Conservation (phyloP, 495 filamentous ascomycete genomes). For the Mytilinidion resinicola region DNA sequence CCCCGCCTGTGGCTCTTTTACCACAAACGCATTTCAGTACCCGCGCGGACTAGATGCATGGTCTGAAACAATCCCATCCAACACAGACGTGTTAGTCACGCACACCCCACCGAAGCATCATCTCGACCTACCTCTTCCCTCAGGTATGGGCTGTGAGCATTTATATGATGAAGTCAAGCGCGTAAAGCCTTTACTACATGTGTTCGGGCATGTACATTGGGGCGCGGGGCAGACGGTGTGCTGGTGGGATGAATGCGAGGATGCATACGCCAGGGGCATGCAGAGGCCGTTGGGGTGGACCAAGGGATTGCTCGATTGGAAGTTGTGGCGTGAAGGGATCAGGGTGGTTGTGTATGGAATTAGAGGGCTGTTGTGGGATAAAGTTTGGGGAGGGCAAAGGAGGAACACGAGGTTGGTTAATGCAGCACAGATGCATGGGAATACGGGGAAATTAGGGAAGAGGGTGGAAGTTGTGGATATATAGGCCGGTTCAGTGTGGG, state of each 20-base stretch:
- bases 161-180: slow-evolving; percentile 73
- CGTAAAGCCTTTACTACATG: slow-evolving; percentile 70
- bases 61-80: slow-evolving; percentile 60
- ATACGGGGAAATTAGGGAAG: slow-evolving; percentile 59
- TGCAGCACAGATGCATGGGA: slow-evolving; percentile 65
- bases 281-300: slow-evolving; percentile 36
- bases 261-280: slow-evolving; percentile 62
- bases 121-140: slow-evolving; percentile 52
- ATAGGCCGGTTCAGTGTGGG: neutral
- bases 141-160: slow-evolving; percentile 64
- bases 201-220: slow-evolving; percentile 86
- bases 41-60: slow-evolving; percentile 54
- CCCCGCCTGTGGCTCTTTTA: slow-evolving; percentile 48
- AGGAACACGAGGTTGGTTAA: slow-evolving; percentile 64
- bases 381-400: slow-evolving; percentile 58
- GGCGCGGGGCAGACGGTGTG: slow-evolving; percentile 56
- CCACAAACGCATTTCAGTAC: slow-evolving; percentile 64
- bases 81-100: slow-evolving; percentile 79
- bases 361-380: slow-evolving; percentile 61
- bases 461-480: slow-evolving; percentile 54
- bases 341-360: slow-evolving; percentile 58
- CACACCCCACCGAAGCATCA: slow-evolving; percentile 73
- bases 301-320: slow-evolving; percentile 48
- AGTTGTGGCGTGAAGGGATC: slow-evolving; percentile 56
- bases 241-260: slow-evolving; percentile 74